Percentiles rank a stretch among this genome's conserved stretches.
phyloP scores from a whole-genome alignment of 495 filamentous ascomycete genomes.

The Penicillium pulvis region DNA sequence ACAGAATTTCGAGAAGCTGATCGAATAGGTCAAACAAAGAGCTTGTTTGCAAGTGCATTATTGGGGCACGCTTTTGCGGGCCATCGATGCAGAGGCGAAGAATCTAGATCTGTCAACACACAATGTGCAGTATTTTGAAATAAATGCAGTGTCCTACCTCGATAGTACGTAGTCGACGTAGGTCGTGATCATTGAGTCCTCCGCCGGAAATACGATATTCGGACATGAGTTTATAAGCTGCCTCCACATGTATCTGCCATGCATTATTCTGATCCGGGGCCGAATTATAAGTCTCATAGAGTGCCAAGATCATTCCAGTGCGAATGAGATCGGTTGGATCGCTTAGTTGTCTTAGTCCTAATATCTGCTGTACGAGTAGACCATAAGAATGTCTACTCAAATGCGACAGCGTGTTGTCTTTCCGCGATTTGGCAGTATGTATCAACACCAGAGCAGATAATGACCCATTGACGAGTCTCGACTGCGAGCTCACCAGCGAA shows the following conservation, averaged over 20 bases:
- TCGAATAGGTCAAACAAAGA: background rate
- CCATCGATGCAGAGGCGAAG: background rate
- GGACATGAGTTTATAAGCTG: background rate
- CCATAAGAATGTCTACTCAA: background rate
- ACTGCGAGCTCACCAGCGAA: background rate
- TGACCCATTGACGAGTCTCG: background rate
- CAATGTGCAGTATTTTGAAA: background rate
- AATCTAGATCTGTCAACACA: background rate
- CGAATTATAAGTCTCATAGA: conserved; percentile 5
- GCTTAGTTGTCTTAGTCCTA: background rate
- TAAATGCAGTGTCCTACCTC: background rate
- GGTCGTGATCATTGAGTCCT: background rate
- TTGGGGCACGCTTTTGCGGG: background rate
- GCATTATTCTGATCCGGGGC: background rate
- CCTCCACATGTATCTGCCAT: conserved; percentile 4
- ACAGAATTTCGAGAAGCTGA: background rate
- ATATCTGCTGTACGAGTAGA: background rate
- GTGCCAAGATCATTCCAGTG: conserved; percentile 1
- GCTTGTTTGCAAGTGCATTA: background rate
- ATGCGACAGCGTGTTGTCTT: background rate
- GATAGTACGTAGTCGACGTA: background rate
- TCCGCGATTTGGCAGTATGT: background rate
- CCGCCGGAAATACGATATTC: background rate
- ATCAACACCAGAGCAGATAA: background rate
- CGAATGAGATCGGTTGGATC: conserved; percentile 2